A percentile compares a stretch with the other conserved stretches of the same genome.
phyloP scores from a whole-genome alignment of 2,329 filamentous ascomycete genomes.

The Setomelanomma holmii region DNA sequence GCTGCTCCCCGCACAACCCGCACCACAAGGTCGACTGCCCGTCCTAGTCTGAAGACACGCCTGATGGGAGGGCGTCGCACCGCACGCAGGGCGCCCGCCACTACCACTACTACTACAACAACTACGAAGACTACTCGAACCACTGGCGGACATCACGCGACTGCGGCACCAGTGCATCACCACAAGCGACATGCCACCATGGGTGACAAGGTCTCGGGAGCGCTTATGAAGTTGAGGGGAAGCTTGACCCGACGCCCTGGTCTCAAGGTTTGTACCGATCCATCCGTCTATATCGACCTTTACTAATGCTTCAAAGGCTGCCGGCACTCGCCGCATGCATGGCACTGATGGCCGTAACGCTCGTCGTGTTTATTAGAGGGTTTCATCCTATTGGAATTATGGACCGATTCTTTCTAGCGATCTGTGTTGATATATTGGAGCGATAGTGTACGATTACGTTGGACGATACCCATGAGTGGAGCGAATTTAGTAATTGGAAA shows the following conservation, averaged over 20 bases:
- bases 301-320: conserved; percentile 59
- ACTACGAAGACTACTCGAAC: conserved; percentile 53
- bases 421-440: neutral
- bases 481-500: conserved; percentile 10
- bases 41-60: conserved; percentile 62
- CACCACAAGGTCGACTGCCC: conserved; percentile 47
- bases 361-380: conserved; percentile 35
- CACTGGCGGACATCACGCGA: conserved; percentile 44
- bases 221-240: conserved; percentile 75
- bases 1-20: conserved; percentile 37
- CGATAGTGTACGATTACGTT: conserved; percentile 18
- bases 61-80: conserved; percentile 50
- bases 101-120: conserved; percentile 47
- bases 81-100: conserved; percentile 24
- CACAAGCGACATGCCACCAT: conserved; percentile 72
- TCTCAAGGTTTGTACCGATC: conserved; percentile 64
- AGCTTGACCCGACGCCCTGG: conserved; percentile 72
- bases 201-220: conserved; percentile 80
- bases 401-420: no score
- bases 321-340: conserved; percentile 75
- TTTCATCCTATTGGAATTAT: no score
- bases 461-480: conserved; percentile 23
- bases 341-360: conserved; percentile 73
- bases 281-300: neutral
- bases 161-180: conserved; percentile 56